These are phyloP conservation scores for Trametes villosa DNA, from an alignment of 768 basidiomycete species.

Conservation along the genomic window DNA sequence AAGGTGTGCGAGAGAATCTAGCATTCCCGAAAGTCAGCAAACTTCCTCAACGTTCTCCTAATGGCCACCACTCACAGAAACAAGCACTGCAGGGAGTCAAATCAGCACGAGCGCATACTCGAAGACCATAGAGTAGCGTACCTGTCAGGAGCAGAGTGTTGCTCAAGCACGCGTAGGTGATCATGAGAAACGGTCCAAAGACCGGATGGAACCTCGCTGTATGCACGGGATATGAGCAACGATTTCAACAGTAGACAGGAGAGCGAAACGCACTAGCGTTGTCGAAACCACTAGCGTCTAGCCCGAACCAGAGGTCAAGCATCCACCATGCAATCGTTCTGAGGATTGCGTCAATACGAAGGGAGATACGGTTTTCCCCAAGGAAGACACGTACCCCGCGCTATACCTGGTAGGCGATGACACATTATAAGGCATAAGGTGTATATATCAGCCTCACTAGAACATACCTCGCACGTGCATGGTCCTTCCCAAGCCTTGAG, in stretches of 20 bases:
- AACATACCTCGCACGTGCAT: conserved; percentile 47
- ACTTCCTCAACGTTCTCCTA: conserved; percentile 26
- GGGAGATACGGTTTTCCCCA: neutral
- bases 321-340: conserved; percentile 92
- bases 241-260: neutral
- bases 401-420: too few relatives aligned
- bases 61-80: conserved; percentile 58
- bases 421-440: too few relatives aligned
- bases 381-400: conserved; percentile 38
- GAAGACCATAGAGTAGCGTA: conserved; percentile 36
- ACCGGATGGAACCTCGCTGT: conserved; percentile 78
- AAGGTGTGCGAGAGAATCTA: conserved; percentile 97
- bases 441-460: too few relatives aligned
- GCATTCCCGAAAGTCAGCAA: neutral
- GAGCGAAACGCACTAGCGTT: conserved; percentile 61
- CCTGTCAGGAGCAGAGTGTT: conserved; percentile 92
- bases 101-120: conserved; percentile 14
- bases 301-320: conserved; percentile 92
- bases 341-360: neutral
- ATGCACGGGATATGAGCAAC: conserved; percentile 8
- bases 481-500: conserved; percentile 62
- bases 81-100: conserved; percentile 55
- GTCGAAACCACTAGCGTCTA: conserved; percentile 90
- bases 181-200: conserved; percentile 93
- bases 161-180: conserved; percentile 88